These are phyloP conservation scores for Fraxinus cuspidata DNA, from an alignment of 257 asterid species.

Conservation along the genomic window DNA sequence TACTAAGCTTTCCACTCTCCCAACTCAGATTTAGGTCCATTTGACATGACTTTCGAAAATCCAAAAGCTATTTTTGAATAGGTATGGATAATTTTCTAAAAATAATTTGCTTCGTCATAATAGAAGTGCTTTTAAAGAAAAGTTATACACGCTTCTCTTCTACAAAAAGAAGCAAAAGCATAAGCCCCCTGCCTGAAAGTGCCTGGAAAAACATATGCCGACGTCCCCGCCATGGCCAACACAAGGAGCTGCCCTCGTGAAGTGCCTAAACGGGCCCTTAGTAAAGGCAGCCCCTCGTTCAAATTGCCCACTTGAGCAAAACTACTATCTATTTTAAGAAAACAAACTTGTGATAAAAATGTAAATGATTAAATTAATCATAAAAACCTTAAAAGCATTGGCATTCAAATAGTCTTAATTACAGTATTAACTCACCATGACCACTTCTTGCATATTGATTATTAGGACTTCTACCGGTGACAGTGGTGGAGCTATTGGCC, in stretches of 20 bases:
- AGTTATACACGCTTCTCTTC: no score
- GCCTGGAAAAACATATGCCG: no score
- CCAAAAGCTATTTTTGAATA: no score
- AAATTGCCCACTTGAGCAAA: not conserved
- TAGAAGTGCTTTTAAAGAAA: no score
- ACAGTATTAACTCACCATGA: slow-evolving; percentile 20
- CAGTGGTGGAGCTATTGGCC: not conserved
- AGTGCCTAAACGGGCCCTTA: no score
- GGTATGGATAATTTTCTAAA: no score
- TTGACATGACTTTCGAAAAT: no score
- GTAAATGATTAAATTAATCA: not conserved
- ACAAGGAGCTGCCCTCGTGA: no score
- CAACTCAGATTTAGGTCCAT: not conserved
- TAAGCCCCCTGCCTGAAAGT: no score
- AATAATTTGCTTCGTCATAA: no score
- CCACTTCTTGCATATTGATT: slow-evolving; percentile 17
- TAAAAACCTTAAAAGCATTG: not conserved
- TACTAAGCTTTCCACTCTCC: not conserved
- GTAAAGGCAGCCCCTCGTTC: not conserved
- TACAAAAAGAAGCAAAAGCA: no score
- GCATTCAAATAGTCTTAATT: not conserved
- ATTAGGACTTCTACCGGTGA: not conserved
- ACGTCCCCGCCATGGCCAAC: no score
- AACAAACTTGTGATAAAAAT: not conserved
- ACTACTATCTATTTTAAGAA: not conserved